These are phyloP conservation scores for Chrysoporthe puriensis DNA, from an alignment of 2,329 filamentous ascomycete species.

Conservation along the genomic window DNA sequence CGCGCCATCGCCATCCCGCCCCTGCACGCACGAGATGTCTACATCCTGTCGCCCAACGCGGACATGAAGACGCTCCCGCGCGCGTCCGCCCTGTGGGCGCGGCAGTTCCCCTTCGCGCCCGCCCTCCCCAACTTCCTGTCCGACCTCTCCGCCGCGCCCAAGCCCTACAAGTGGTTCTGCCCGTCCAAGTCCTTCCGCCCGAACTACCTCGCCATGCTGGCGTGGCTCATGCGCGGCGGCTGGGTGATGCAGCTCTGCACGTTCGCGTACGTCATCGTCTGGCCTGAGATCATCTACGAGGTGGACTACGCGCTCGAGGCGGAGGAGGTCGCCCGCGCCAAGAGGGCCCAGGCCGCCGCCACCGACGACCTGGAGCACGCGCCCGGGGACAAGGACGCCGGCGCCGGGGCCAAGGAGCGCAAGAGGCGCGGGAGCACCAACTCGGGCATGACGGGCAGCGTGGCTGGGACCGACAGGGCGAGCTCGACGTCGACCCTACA, in stretches of 20 bases:
- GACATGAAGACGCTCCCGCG: slow-evolving; percentile 72
- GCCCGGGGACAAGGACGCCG: slow-evolving; percentile 26
- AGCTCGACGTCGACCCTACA: slow-evolving; percentile 32
- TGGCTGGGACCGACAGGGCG: slow-evolving; percentile 24
- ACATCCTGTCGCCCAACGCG: slow-evolving; percentile 89
- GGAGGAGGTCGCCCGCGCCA: slow-evolving; percentile 56
- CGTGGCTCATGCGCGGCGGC: slow-evolving; percentile 88
- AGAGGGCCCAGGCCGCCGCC: slow-evolving; percentile 32
- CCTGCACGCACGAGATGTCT: slow-evolving; percentile 85
- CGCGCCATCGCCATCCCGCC: slow-evolving; percentile 90
- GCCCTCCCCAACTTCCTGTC: slow-evolving; percentile 86
- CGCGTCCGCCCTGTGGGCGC: slow-evolving; percentile 73
- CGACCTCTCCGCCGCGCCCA: slow-evolving; percentile 76
- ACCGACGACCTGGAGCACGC: slow-evolving; percentile 27
- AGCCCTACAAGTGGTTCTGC: slow-evolving; percentile 81
- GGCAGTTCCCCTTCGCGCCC: slow-evolving; percentile 81
- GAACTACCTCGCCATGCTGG: slow-evolving; percentile 86
- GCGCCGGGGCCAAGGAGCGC: slow-evolving; percentile 27
- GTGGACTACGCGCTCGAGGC: slow-evolving; percentile 73
- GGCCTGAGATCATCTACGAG: slow-evolving; percentile 79
- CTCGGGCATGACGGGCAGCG: slow-evolving; percentile 17
- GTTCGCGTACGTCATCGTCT: slow-evolving; percentile 86
- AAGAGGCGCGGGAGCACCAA: slow-evolving; percentile 27
- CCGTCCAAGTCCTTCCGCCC: slow-evolving; percentile 86
- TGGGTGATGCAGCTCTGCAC: slow-evolving; percentile 94